Evolutionary conservation across 306 rosid species (phyloP), one percentile per base, ranked within the genome.

Genomic region (Cucurbita ficifolia): DNA sequence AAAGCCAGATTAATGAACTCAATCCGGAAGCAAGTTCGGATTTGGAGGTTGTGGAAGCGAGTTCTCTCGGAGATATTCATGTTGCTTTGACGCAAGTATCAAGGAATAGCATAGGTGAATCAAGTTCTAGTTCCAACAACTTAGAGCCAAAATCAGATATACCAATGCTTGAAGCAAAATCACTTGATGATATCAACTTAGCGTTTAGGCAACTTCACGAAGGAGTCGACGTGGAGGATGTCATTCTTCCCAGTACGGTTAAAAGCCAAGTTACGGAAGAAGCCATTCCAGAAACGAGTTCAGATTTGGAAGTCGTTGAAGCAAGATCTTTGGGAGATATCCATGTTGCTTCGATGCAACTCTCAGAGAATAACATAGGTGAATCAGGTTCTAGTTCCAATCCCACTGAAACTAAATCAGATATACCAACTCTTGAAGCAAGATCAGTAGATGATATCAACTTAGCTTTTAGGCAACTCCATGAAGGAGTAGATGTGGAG

Each of bases 381-480:
- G 73, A 69, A 14, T 46, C 53, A 69, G 52, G 57, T 14, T 48
- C 22, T 48, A 40, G 80, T 71, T 79, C 76, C 68, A 79, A 78
- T 58, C 57, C 16, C 11, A 73, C 81, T 60, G 82, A 81, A 76
- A 70, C 59, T 36, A 81, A 78, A 64, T 75, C 71, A 75, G 89
- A 70, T 12, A 79, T 85, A 56, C 89, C 89, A 14, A 83, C 81
- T 80, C 82, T 86, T 58, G 97, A 92, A 83, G 88, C 87, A 82
- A 84, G 83, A 76, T 84, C 96, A 45, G 52, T 79, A 69, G 85
- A 82, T 64, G 88, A 90, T 86, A 82, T 89, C 77, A 79, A 87
- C 79, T 22, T 78, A 81, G 83, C 86, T 76, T 86, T 88, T 72
- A 81, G 70, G 85, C 84, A 88, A 81, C 84, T 85, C 80, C 86